Conservation (phyloP, 2,329 filamentous ascomycete species). For the Fusarium continuum region DNA sequence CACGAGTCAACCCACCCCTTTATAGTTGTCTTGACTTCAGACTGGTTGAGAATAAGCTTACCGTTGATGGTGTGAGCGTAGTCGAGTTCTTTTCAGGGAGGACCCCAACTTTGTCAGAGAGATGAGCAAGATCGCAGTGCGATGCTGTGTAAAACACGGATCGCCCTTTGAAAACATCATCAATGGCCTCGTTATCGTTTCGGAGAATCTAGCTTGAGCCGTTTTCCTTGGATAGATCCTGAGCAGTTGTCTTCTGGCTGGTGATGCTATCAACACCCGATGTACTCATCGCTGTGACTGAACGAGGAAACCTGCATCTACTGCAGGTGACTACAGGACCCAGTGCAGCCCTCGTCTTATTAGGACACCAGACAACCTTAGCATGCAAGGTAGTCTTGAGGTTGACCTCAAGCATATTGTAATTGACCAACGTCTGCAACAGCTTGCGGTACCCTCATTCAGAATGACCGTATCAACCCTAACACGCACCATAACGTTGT, state of each 20-base stretch:
- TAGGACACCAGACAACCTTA: constrained; percentile 56
- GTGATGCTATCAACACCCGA: constrained; percentile 49
- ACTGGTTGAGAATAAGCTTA: constrained; percentile 55
- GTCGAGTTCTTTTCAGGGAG: constrained; percentile 40
- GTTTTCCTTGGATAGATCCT: constrained; percentile 53
- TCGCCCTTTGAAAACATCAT: constrained; percentile 50
- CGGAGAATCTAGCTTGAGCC: constrained; percentile 55
- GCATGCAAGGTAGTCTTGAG: constrained; percentile 55
- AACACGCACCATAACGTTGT: constrained; percentile 29
- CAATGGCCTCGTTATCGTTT: constrained; percentile 50
- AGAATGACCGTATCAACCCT: constrained; percentile 44
- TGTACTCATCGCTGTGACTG: constrained; percentile 59
- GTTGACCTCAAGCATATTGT: constrained; percentile 58
- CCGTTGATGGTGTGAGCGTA: constrained; percentile 47
- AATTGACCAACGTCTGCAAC: constrained; percentile 56
- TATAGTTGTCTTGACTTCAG: constrained; percentile 48
- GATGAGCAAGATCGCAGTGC: constrained; percentile 43
- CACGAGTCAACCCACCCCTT: constrained; percentile 50
- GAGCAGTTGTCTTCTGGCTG: constrained; percentile 50
- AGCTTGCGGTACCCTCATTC: constrained; percentile 50
- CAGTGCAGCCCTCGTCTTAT: constrained; percentile 54
- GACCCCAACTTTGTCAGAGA: constrained; percentile 51
- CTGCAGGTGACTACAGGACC: constrained; percentile 55
- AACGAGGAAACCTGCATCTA: constrained; percentile 56
- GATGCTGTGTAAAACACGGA: constrained; percentile 54